phyloP scores from a whole-genome alignment of 805 yeast species.

The Candida nanaspora region DNA sequence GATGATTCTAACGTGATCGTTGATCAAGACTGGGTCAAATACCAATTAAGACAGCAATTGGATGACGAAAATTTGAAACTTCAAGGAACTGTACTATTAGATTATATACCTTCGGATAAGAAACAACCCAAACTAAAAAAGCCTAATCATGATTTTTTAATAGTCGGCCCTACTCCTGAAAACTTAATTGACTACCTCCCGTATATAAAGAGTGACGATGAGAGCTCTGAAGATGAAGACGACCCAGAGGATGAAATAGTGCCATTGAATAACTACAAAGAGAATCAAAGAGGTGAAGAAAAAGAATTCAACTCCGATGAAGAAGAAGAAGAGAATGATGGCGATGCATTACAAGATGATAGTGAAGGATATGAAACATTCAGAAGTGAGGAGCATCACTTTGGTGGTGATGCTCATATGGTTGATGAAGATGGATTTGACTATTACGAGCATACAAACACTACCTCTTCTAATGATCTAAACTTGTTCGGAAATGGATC shows the following conservation, averaged over 20 bases:
- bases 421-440: slow-evolving; percentile 8
- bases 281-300: background rate
- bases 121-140: slow-evolving; percentile 10
- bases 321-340: background rate
- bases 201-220: slow-evolving; percentile 22
- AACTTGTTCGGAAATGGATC: slow-evolving; percentile 11
- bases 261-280: background rate
- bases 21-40: slow-evolving; percentile 28
- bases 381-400: background rate
- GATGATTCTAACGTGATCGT: slow-evolving; percentile 7
- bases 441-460: slow-evolving; percentile 18
- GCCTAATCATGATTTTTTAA: slow-evolving; percentile 21
- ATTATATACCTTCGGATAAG: slow-evolving; percentile 21
- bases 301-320: background rate
- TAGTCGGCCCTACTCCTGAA: slow-evolving; percentile 29
- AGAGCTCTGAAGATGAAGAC: slow-evolving; percentile 5
- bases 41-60: slow-evolving; percentile 21
- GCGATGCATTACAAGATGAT: background rate
- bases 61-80: slow-evolving; percentile 18
- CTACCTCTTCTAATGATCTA: background rate
- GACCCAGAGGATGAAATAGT: slow-evolving; percentile 2
- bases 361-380: background rate
- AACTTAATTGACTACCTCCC: slow-evolving; percentile 23
- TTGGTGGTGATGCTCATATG: background rate
- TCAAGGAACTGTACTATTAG: slow-evolving; percentile 19